A percentile compares a stretch with the other conserved stretches of the same genome.
phyloP scores from a whole-genome alignment of 1,139 yeast species.

The Protomyces lactucae-debilis region DNA sequence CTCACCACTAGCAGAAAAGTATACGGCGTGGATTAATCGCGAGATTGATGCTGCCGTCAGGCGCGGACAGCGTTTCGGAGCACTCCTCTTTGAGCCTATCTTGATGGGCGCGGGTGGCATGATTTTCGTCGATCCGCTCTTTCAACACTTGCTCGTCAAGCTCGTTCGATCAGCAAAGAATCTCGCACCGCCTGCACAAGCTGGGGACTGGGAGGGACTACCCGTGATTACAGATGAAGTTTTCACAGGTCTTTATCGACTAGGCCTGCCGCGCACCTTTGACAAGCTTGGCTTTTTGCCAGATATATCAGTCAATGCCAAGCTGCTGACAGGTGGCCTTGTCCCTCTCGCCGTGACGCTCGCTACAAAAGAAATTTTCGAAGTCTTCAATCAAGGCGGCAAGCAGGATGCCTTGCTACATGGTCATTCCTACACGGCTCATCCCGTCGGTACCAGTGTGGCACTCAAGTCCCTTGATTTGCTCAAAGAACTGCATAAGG shows the following conservation, averaged over 20 bases:
- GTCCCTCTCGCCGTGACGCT: slow-evolving; percentile 36
- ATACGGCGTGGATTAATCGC: slow-evolving; percentile 30
- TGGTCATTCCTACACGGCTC: slow-evolving; percentile 38
- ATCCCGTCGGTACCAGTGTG: slow-evolving; percentile 38
- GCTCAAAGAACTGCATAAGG: slow-evolving; percentile 30
- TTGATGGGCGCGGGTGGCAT: slow-evolving; percentile 38
- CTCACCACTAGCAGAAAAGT: background rate
- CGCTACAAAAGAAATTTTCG: slow-evolving; percentile 35
- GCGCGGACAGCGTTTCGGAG: slow-evolving; percentile 35
- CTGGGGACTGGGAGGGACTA: slow-evolving; percentile 35
- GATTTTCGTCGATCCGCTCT: slow-evolving; percentile 36
- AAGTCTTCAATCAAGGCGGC: slow-evolving; percentile 33
- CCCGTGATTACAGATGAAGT: slow-evolving; percentile 38
- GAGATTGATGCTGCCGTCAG: slow-evolving; percentile 26
- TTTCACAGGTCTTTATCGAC: slow-evolving; percentile 37
- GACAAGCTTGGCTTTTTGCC: slow-evolving; percentile 33
- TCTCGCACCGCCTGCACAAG: slow-evolving; percentile 8
- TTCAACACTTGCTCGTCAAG: slow-evolving; percentile 36
- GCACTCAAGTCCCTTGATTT: slow-evolving; percentile 34
- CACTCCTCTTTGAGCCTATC: slow-evolving; percentile 36
- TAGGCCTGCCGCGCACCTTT: slow-evolving; percentile 34
- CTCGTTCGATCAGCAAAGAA: slow-evolving; percentile 31
- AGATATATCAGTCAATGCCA: slow-evolving; percentile 37
- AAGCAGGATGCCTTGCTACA: slow-evolving; percentile 37
- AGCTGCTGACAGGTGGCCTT: slow-evolving; percentile 37